Evolutionary conservation across 2,329 filamentous ascomycete species (phyloP), one percentile per base, ranked within the genome.

Genomic region (Neofusicoccum kwambonambiense): DNA sequence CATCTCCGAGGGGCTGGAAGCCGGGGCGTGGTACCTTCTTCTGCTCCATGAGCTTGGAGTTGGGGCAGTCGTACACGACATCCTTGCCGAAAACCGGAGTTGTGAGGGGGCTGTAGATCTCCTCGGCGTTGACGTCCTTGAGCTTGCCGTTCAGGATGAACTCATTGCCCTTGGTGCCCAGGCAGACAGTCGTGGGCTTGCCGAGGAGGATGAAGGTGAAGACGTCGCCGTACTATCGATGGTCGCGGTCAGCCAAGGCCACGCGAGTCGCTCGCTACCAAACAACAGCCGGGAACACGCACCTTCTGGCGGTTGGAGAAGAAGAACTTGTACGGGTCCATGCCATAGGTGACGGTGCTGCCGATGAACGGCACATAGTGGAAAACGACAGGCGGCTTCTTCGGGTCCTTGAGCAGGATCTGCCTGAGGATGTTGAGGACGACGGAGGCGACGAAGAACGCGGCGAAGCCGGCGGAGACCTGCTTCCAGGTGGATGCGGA

Each of bases 41-140:
- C 83, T 96, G 92, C 81, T 96, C 92, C 92, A 96, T 96, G 74
- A 96, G 86, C 80, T 96, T 96, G 65, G 91, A 84, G 76, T 96
- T 96, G 47, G 92, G 91, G 79, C 92, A 95, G 76, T 96, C 92
- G 75, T 96, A 96, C 62, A 96, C 91, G 31, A 96, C 92, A 79
- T 93, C 89, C 71, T 87, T 88, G 70, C 92, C 92, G 75, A 96
- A 96, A 3, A 89, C 86, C 50, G 86, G 86, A 5, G 85, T 87
- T 27, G 84, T 87, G 65, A 97, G 83, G 64, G 91, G 89, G 64
- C 87, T 89, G 80, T 96, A 96, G 68, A 96, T 91, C 73, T 97
- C 92, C 79, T 96, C 93, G 41, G 93, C 93, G 75, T 90, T 93
- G 72, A 96, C 89, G 74, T 96, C 92, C 80, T 90, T 92, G 72